phyloP scores from a whole-genome alignment of 768 basidiomycete species.

The Roridomyces roridus region DNA sequence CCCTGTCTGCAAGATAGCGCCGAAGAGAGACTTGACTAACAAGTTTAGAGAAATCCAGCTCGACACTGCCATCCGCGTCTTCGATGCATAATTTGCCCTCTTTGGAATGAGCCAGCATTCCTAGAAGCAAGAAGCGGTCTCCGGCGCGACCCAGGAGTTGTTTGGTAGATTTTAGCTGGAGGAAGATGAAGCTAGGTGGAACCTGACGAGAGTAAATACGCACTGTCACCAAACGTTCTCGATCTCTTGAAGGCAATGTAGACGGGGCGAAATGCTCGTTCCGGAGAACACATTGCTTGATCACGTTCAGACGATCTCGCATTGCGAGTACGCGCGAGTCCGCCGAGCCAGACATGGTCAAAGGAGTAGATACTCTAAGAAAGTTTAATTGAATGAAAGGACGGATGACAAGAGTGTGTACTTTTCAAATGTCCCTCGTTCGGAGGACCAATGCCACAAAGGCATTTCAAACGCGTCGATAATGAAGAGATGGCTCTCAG shows the following conservation, averaged over 20 bases:
- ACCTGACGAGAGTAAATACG: constrained; percentile 27
- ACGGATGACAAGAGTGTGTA: constrained; percentile 38
- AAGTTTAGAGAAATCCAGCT: constrained; percentile 85
- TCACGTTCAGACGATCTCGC: constrained; percentile 87
- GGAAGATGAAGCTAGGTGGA: not conserved
- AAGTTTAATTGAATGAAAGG: constrained; percentile 1
- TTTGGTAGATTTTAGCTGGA: constrained; percentile 91
- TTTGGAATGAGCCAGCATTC: constrained; percentile 89
- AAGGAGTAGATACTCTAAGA: constrained; percentile 56
- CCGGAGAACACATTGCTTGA: constrained; percentile 90
- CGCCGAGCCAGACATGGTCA: constrained; percentile 82
- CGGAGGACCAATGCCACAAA: constrained; percentile 86
- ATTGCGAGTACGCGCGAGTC: constrained; percentile 81
- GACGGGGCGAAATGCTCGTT: constrained; percentile 99
- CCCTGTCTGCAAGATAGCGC: constrained; percentile 20
- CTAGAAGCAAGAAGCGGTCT: constrained; percentile 90
- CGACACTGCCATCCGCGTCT: constrained; percentile 90
- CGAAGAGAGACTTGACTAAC: constrained; percentile 48
- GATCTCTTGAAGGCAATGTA: constrained; percentile 86
- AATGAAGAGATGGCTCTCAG: constrained; percentile 81
- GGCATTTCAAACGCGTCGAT: constrained; percentile 97
- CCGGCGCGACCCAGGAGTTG: constrained; percentile 92
- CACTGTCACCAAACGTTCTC: constrained; percentile 88
- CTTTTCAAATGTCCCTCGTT: constrained; percentile 90
- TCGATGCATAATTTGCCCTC: constrained; percentile 92